Conservation (phyloP, 2,329 filamentous ascomycete species). For the Clarireedia hainanense region DNA sequence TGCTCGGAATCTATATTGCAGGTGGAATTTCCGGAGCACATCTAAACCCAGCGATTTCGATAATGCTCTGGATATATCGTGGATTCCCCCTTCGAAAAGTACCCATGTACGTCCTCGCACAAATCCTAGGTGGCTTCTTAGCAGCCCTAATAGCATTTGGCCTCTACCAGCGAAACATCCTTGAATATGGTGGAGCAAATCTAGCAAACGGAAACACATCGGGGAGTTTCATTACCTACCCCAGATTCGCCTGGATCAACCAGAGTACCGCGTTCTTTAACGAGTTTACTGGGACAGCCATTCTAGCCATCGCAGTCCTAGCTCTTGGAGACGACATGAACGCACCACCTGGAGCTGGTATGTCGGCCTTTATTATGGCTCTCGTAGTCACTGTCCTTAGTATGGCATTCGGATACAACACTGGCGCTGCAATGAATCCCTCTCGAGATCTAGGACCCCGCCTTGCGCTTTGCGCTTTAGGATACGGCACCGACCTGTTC, state of each 20-base stretch:
- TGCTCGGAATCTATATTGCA: slow-evolving; percentile 41
- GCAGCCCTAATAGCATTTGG: slow-evolving; percentile 40
- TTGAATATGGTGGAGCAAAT: slow-evolving; percentile 19
- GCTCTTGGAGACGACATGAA: slow-evolving; percentile 40
- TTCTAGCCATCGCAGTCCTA: slow-evolving; percentile 36
- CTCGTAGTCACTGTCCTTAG: slow-evolving; percentile 32
- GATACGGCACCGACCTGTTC: slow-evolving; percentile 36
- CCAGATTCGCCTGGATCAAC: slow-evolving; percentile 33
- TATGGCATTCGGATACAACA: slow-evolving; percentile 39
- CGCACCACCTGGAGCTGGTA: slow-evolving; percentile 40
- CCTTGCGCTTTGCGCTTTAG: slow-evolving; percentile 36
- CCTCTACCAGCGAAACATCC: slow-evolving; percentile 33
- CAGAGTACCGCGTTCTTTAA: slow-evolving; percentile 37
- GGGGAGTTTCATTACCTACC: slow-evolving; percentile 37
- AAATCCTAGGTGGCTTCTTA: slow-evolving; percentile 44
- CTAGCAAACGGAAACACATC: slow-evolving; percentile 27
- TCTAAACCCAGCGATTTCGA: slow-evolving; percentile 37
- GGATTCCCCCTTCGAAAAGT: slow-evolving; percentile 46
- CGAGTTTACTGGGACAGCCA: slow-evolving; percentile 37
- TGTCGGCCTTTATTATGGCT: slow-evolving; percentile 43
- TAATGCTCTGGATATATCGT: slow-evolving; percentile 40
- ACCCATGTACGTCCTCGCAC: slow-evolving; percentile 41
- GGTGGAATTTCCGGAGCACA: slow-evolving; percentile 41
- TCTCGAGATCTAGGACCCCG: slow-evolving; percentile 43
- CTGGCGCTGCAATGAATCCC: slow-evolving; percentile 41